Conservation (phyloP, 805 yeast genomes). For the Pichia pseudocactophila region DNA sequence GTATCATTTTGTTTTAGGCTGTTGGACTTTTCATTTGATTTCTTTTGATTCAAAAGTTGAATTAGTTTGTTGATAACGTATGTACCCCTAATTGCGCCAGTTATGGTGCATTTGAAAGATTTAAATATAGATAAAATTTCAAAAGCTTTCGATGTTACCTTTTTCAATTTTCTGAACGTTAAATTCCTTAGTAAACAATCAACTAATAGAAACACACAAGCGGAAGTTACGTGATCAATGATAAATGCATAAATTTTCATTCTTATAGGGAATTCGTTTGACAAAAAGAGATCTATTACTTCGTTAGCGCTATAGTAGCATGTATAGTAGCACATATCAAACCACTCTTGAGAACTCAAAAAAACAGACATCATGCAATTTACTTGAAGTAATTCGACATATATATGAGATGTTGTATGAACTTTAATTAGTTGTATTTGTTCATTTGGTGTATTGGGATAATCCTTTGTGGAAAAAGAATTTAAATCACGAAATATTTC, state of each 20-base stretch:
- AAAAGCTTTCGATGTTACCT: constrained; percentile 12
- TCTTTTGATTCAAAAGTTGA: constrained; percentile 2
- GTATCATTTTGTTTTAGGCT: background rate
- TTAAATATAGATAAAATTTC: constrained; percentile 16
- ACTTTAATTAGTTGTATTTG: constrained; percentile 15
- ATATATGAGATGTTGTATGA: constrained; percentile 13
- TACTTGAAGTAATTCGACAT: constrained; percentile 22
- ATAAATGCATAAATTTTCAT: constrained; percentile 21
- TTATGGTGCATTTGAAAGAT: constrained; percentile 18
- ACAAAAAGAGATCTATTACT: constrained; percentile 14
- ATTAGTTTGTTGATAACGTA: constrained; percentile 22
- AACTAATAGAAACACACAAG: constrained; percentile 23
- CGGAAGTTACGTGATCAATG: constrained; percentile 20
- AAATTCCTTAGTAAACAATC: constrained; percentile 22
- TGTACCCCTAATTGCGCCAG: constrained; percentile 25
- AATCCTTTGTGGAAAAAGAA: constrained; percentile 2
- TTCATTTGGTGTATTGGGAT: constrained; percentile 10
- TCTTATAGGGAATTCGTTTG: constrained; percentile 11
- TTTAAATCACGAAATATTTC: constrained; percentile 17
- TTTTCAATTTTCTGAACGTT: constrained; percentile 13
- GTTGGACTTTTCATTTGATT: background rate
- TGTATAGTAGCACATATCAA: constrained; percentile 12
- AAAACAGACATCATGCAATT: constrained; percentile 24
- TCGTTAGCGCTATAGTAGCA: constrained; percentile 19
- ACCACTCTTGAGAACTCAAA: constrained; percentile 21